Conservation (phyloP, 148 eudicot species). For the Persicaria tinctoria region DNA sequence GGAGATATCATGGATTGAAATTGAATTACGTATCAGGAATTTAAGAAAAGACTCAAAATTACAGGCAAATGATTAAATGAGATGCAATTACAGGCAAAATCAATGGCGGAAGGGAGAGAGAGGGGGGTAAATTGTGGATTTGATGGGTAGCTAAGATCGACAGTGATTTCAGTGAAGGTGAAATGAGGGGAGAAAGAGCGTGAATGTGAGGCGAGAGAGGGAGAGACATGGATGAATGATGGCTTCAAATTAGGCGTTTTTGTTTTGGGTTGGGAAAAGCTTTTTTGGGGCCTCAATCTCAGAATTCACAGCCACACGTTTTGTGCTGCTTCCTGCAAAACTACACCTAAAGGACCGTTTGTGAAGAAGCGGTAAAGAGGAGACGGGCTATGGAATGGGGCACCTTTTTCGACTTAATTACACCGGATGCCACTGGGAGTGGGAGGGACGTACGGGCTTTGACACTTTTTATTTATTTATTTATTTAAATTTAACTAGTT, state of each 20-base stretch:
- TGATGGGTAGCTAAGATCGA: neutral
- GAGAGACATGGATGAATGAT: slow-evolving; percentile 9
- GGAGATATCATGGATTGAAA: neutral
- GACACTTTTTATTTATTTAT: too few relatives aligned
- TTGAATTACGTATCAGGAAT: neutral
- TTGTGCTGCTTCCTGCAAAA: neutral
- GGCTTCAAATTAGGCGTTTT: neutral
- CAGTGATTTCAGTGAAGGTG: neutral
- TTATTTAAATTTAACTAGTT: too few relatives aligned
- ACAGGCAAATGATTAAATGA: neutral
- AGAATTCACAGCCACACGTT: slow-evolving; percentile 3
- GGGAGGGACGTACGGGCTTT: neutral
- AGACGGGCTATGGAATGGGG: neutral
- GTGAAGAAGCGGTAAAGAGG: slow-evolving; percentile 5
- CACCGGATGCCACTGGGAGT: neutral
- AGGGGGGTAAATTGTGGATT: too few relatives aligned
- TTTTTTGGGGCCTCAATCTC: neutral
- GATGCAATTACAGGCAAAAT: neutral
- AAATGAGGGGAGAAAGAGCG: neutral
- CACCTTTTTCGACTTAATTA: neutral
- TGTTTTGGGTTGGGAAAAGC: neutral
- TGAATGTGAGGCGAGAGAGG: neutral
- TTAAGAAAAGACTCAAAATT: neutral
- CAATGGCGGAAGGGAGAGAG: too few relatives aligned
- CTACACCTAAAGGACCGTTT: slow-evolving; percentile 2